Base-by-base conservation (phyloP, 1,284 basidiomycete species). In the Calocybe gambosa region DNA sequence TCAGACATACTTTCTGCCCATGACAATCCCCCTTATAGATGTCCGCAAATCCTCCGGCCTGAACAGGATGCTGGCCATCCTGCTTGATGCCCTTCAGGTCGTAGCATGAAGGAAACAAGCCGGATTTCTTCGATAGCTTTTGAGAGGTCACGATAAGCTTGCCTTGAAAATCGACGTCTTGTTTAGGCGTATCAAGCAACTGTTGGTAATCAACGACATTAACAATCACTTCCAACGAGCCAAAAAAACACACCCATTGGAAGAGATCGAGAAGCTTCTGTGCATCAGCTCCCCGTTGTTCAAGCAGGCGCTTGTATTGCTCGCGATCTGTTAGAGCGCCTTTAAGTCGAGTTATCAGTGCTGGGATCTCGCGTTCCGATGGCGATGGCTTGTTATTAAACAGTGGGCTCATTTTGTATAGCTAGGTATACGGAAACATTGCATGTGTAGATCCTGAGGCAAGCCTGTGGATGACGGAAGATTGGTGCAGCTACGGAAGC, bases 321-420 rank as follows among this genome's bases (percentile, higher is more conserved):
- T 35, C 5, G 16, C n/a, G 13, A n/a, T 35, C 33, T 4, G 13
- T 18, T 6, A 35, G 13, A 18, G 16, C 16, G 13, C 13, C 33
- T 18, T 35, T 5, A 5, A 35, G 33, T 18, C 16, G 4, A 5
- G 13, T n/a, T n/a, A 35, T 18, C 13, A 35, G 33, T 4, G 33
- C 16, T 18, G 33, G 13, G 13, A 13, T n/a, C 13, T n/a, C 33
- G 6, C 6, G 39, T 18, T 29, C 33, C 13, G 25, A 51, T 15
- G 33, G 54, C 18, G 48, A 60, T 45, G 53, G 25, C 9, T 26
- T 5, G 9, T 9, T 5, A 5, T 26, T 26, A 26, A 26, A 9
- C 5, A 5, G 5, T 26, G 25, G 25, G 5, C 5, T 26, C 25
- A 5, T 26, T 5, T 26, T 5, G 9, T 5, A 26, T 26, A 9